Percentiles rank a stretch among this genome's conserved stretches.
Conservation (phyloP, 1,284 basidiomycete species). For the Rhodotorula sp. region DNA sequence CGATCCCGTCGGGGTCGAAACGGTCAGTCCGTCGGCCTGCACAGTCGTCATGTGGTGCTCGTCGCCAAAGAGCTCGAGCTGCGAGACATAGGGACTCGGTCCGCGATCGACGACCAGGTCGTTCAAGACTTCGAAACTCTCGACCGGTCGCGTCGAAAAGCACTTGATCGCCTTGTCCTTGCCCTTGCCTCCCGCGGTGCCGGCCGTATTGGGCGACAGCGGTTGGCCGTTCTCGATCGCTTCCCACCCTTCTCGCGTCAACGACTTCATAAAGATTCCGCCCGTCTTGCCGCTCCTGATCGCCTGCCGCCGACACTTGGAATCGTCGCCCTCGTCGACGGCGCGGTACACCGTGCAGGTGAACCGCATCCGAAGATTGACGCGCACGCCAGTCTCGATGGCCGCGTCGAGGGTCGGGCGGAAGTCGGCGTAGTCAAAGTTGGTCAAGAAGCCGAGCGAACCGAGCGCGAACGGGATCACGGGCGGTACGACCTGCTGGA, state of each 20-base stretch:
- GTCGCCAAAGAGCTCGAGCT: slow-evolving; percentile 95
- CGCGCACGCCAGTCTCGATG: slow-evolving; percentile 89
- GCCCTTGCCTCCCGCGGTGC: not conserved
- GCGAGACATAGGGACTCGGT: slow-evolving; percentile 94
- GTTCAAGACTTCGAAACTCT: slow-evolving; percentile 97
- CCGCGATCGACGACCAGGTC: slow-evolving; percentile 98
- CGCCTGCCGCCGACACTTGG: slow-evolving; percentile 56
- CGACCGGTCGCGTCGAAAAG: slow-evolving; percentile 89
- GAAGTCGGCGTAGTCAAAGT: slow-evolving; percentile 92
- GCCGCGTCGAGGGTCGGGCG: slow-evolving; percentile 82
- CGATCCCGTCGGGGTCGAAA: slow-evolving; percentile 95
- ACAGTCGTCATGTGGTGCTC: slow-evolving; percentile 99
- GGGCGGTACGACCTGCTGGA: slow-evolving; percentile 96
- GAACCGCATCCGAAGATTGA: slow-evolving; percentile 98
- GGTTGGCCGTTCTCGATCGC: slow-evolving; percentile 72
- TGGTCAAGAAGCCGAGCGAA: slow-evolving; percentile 96
- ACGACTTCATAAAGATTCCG: slow-evolving; percentile 88
- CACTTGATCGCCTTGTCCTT: slow-evolving; percentile 95
- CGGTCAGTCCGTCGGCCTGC: slow-evolving; percentile 93
- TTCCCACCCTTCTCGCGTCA: slow-evolving; percentile 89
- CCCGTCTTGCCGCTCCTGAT: slow-evolving; percentile 88
- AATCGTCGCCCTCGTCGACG: slow-evolving; percentile 60
- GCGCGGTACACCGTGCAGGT: slow-evolving; percentile 97
- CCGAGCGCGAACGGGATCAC: slow-evolving; percentile 97
- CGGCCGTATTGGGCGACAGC: slow-evolving; percentile 25